Conservation (phyloP, 805 yeast genomes). For the Kuraishia piskuri region DNA sequence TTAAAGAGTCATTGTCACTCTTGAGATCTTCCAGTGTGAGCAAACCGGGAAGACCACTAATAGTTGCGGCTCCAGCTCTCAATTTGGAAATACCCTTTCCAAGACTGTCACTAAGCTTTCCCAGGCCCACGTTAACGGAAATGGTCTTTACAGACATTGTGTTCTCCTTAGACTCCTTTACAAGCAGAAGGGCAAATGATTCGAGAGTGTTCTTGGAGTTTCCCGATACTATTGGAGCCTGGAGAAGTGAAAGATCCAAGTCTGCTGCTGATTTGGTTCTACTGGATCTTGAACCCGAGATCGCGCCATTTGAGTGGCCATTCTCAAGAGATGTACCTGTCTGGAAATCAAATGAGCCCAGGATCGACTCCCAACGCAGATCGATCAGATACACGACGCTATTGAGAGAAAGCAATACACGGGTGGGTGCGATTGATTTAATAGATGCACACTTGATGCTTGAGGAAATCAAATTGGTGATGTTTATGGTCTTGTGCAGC, state of each 20-base stretch:
- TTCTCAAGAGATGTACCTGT: background rate
- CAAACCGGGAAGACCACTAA: background rate
- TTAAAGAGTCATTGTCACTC: background rate
- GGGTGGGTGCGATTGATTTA: slow-evolving; percentile 31
- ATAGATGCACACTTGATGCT: slow-evolving; percentile 26
- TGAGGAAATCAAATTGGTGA: slow-evolving; percentile 8
- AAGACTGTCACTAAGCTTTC: slow-evolving; percentile 58
- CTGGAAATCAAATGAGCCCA: slow-evolving; percentile 18
- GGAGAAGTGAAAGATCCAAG: slow-evolving; percentile 19
- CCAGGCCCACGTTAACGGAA: slow-evolving; percentile 54
- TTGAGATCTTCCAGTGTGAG: background rate
- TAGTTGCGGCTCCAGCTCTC: background rate
- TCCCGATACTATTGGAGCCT: slow-evolving; percentile 13
- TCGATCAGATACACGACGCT: slow-evolving; percentile 35
- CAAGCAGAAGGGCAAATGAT: slow-evolving; percentile 32
- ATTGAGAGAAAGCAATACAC: slow-evolving; percentile 34
- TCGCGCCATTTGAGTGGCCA: background rate
- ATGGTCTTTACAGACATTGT: slow-evolving; percentile 33
- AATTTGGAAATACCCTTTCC: slow-evolving; percentile 43
- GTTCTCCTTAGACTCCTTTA: slow-evolving; percentile 32
- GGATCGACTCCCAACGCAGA: slow-evolving; percentile 31
- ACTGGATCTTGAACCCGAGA: background rate
- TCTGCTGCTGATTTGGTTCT: background rate
- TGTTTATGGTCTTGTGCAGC: slow-evolving; percentile 18
- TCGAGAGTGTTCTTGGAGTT: slow-evolving; percentile 26